Percentiles rank a stretch among this genome's conserved stretches.
Conservation (phyloP, 352 stramenopile genomes). For the Globisporangium cylindrosporum region DNA sequence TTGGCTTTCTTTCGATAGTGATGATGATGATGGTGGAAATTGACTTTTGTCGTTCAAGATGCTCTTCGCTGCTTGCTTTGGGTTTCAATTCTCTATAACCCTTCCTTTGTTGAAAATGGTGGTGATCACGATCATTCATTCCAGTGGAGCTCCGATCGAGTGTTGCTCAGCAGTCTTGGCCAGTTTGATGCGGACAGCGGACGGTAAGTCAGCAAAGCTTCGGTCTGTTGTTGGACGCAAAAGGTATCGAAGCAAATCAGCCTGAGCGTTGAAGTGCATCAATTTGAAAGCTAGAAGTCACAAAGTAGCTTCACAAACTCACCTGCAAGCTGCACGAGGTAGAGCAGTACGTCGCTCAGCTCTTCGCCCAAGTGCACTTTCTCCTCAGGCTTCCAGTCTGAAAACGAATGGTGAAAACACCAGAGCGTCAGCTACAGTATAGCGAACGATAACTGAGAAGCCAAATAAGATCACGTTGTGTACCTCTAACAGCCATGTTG, state of each 20-base stretch:
- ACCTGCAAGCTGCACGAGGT: conserved; percentile 91
- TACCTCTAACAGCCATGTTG: conserved; percentile 63
- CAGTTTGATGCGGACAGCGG: conserved; percentile 43
- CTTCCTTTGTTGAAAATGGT: neutral
- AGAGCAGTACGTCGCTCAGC: conserved; percentile 97
- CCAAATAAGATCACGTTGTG: conserved; percentile 74
- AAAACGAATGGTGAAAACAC: conserved; percentile 1
- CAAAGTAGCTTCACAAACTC: neutral
- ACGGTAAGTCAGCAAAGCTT: conserved; percentile 11
- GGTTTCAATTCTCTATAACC: neutral
- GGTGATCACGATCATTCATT: neutral
- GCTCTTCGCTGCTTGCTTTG: neutral
- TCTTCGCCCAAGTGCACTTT: conserved; percentile 93
- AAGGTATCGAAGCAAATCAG: neutral
- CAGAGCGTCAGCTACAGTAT: neutral
- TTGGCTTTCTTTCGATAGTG: neutral
- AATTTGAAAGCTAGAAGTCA: neutral
- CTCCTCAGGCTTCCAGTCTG: conserved; percentile 76
- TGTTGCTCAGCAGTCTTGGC: conserved; percentile 24
- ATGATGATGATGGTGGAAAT: neutral
- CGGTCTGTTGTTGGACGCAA: neutral
- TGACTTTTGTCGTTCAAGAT: conserved; percentile 3
- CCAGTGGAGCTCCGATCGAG: neutral
- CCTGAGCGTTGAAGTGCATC: neutral
- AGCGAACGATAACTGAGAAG: conserved; percentile 65